A percentile compares a stretch with the other conserved stretches of the same genome.
Conservation (phyloP, 1,284 basidiomycete species). For the Fistulina hepatica region DNA sequence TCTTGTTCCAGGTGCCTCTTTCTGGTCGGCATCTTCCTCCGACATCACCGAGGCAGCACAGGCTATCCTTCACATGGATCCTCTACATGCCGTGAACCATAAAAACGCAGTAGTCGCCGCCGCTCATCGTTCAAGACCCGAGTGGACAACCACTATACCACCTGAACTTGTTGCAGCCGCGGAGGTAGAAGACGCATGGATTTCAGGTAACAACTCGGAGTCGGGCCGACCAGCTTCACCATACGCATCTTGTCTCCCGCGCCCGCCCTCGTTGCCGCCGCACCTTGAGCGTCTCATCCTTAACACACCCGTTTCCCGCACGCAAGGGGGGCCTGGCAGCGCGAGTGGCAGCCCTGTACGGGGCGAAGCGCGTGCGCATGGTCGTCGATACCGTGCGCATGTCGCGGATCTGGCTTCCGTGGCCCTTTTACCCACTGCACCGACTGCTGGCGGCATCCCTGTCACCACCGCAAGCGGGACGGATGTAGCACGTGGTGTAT, state of each 20-base stretch:
- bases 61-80: too few relatives aligned
- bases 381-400: constrained; percentile 14
- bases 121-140: too few relatives aligned
- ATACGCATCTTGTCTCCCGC: constrained; percentile 65
- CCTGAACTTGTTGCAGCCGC: constrained; percentile 61
- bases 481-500: too few relatives aligned
- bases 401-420: too few relatives aligned
- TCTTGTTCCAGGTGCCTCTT: too few relatives aligned
- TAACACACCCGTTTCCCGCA: constrained; percentile 38
- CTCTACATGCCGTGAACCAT: too few relatives aligned
- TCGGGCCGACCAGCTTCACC: constrained; percentile 30
- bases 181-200: constrained; percentile 54
- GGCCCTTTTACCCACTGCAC: too few relatives aligned
- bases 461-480: constrained; percentile 34
- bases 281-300: constrained; percentile 93
- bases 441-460: neutral
- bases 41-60: too few relatives aligned
- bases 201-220: constrained; percentile 2
- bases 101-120: too few relatives aligned
- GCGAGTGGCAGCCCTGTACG: neutral
- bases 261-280: constrained; percentile 78
- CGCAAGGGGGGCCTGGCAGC: constrained; percentile 15
- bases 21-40: too few relatives aligned
- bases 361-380: constrained; percentile 14
- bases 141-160: constrained; percentile 73